These are phyloP conservation scores for Dendrobium catenatum DNA, from an alignment of 106 monocot genomes.

Conservation along the genomic window DNA sequence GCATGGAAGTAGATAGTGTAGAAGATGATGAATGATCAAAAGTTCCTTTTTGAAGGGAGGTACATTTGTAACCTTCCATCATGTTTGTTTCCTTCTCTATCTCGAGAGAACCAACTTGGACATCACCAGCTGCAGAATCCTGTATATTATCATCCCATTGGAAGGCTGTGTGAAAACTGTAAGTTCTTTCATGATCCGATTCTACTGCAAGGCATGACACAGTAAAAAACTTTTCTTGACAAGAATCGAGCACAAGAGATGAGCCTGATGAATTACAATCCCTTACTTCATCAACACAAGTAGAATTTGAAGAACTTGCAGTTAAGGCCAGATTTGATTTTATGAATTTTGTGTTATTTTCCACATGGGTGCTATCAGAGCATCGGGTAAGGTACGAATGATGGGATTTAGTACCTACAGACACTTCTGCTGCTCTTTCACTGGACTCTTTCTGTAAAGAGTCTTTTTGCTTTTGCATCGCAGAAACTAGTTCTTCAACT, in stretches of 20 bases:
- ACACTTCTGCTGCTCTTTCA: not conserved
- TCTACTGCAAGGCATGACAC: too few species aligned
- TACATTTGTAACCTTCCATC: slow-evolving; percentile 6
- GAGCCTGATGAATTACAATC: slow-evolving; percentile 18
- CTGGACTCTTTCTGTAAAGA: not conserved
- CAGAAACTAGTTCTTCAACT: slow-evolving; percentile 58
- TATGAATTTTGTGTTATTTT: slow-evolving; percentile 3
- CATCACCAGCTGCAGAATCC: slow-evolving; percentile 9
- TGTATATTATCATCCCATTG: not conserved
- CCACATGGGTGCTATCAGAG: not conserved
- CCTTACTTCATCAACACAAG: slow-evolving; percentile 12
- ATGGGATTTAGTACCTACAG: slow-evolving; percentile 6
- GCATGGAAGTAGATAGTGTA: slow-evolving; percentile 9
- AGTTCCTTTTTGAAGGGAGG: slow-evolving; percentile 15
- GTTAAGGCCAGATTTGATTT: slow-evolving; percentile 6
- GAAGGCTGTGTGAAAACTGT: slow-evolving; percentile 15
- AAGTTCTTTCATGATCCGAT: slow-evolving; percentile 8
- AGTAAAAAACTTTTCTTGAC: slow-evolving; percentile 12
- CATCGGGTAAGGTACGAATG: not conserved
- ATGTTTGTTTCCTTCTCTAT: slow-evolving; percentile 19
- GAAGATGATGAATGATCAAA: slow-evolving; percentile 4
- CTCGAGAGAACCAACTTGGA: slow-evolving; percentile 16
- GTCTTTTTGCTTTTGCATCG: slow-evolving; percentile 48
- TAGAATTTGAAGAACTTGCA: slow-evolving; percentile 3
- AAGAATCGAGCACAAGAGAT: slow-evolving; percentile 12